Percentiles rank a stretch among this genome's conserved stretches.
Conservation (phyloP, 805 yeast species). For the Schwanniomyces sp. region DNA sequence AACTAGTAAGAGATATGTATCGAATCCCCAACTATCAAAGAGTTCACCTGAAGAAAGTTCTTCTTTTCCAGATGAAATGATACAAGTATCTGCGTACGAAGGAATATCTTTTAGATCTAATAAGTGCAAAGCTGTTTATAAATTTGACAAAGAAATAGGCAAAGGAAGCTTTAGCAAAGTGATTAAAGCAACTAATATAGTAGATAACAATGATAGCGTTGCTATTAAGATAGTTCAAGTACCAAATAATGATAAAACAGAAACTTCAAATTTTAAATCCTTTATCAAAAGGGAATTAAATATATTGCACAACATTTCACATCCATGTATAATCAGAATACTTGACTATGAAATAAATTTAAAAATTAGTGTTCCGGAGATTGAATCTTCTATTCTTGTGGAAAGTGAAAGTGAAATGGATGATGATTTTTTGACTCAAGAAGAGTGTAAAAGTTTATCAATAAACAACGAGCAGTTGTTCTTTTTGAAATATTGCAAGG, state of each 20-base stretch:
- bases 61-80: constrained; percentile 2
- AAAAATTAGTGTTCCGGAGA: constrained; percentile 21
- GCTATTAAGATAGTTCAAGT: constrained; percentile 69
- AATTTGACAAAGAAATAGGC: constrained; percentile 46
- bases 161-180: constrained; percentile 71
- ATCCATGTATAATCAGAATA: constrained; percentile 70
- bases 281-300: constrained; percentile 64
- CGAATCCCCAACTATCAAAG: constrained; percentile 16
- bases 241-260: constrained; percentile 27
- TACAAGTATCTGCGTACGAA: neutral
- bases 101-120: constrained; percentile 3
- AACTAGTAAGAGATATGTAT: constrained; percentile 16
- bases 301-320: constrained; percentile 54
- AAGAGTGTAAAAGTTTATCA: constrained; percentile 8
- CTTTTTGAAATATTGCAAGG: constrained; percentile 73
- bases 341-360: constrained; percentile 48
- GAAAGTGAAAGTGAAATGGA: constrained; percentile 17
- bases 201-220: constrained; percentile 27
- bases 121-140: constrained; percentile 3
- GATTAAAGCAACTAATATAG: constrained; percentile 41
- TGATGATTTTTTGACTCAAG: neutral
- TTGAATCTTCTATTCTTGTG: constrained; percentile 10
- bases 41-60: neutral
- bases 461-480: constrained; percentile 40
- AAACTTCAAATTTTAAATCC: constrained; percentile 29